These are phyloP conservation scores for Jacaranda copaia DNA, from an alignment of 257 asterid genomes.

Conservation along the genomic window DNA sequence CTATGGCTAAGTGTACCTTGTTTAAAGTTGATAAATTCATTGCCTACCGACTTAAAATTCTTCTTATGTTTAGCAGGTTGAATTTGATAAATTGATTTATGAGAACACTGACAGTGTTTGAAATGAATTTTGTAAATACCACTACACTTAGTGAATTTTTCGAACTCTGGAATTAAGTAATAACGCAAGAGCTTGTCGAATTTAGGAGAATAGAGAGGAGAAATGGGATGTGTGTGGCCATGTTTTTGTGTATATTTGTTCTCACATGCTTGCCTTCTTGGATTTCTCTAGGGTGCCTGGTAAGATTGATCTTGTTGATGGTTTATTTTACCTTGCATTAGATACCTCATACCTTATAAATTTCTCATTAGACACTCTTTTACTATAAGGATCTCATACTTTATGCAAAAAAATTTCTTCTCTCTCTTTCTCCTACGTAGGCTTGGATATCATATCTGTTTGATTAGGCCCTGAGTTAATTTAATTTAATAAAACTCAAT, in stretches of 20 bases:
- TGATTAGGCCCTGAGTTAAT: neutral
- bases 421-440: neutral
- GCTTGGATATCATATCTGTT: neutral
- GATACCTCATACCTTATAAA: too few relatives aligned
- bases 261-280: neutral
- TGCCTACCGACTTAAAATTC: too few relatives aligned
- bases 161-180: neutral
- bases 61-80: too few relatives aligned
- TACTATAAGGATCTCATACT: too few relatives aligned
- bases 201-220: neutral
- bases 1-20: too few relatives aligned
- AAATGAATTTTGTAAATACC: neutral
- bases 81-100: too few relatives aligned
- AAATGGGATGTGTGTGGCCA: neutral
- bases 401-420: neutral
- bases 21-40: neutral
- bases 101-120: neutral
- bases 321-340: slow-evolving; percentile 1
- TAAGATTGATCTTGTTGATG: neutral
- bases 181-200: neutral
- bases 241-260: neutral
- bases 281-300: neutral
- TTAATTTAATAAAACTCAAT: neutral
- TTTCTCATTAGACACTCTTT: too few relatives aligned
- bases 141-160: neutral